A percentile compares a stretch with the other conserved stretches of the same genome.
phyloP scores from a whole-genome alignment of 768 basidiomycete genomes.

The Holtermanniella nyarrowii region DNA sequence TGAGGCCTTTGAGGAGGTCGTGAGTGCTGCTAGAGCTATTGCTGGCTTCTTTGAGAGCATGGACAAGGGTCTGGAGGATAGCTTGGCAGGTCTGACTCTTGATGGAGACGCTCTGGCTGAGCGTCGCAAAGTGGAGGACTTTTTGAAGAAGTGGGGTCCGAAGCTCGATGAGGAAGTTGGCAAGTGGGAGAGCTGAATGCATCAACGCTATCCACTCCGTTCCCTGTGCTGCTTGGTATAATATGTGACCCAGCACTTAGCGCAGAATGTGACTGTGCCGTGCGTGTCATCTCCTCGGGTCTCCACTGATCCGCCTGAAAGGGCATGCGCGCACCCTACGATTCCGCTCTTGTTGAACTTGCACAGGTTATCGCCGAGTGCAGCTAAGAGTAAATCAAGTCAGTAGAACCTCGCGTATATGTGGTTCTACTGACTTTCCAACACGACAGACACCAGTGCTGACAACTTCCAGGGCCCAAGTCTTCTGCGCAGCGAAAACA shows the following conservation, averaged over 20 bases:
- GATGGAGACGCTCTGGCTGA: neutral
- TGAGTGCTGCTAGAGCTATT: conserved; percentile 2
- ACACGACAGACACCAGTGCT: too few relatives aligned
- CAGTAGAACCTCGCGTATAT: too few relatives aligned
- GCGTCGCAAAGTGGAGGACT: neutral
- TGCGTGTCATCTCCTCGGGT: neutral
- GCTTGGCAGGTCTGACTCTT: neutral
- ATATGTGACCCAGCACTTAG: too few relatives aligned
- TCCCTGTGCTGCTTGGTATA: neutral
- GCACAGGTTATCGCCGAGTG: too few relatives aligned
- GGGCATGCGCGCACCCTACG: neutral
- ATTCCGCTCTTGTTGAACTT: neutral
- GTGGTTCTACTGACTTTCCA: too few relatives aligned
- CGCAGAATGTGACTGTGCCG: neutral
- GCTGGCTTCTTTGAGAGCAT: conserved; percentile 2
- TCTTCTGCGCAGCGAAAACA: too few relatives aligned
- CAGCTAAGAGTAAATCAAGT: too few relatives aligned
- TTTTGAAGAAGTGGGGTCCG: conserved; percentile 19
- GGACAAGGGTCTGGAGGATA: neutral
- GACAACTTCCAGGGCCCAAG: too few relatives aligned
- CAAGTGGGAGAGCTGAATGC: conserved; percentile 10
- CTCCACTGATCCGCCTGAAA: neutral
- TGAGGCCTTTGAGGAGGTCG: conserved; percentile 11
- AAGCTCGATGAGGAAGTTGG: conserved; percentile 12
- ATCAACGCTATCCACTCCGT: neutral